Evolutionary conservation across 768 basidiomycete genomes (phyloP).

Genomic region (Harrya chromipes): DNA sequence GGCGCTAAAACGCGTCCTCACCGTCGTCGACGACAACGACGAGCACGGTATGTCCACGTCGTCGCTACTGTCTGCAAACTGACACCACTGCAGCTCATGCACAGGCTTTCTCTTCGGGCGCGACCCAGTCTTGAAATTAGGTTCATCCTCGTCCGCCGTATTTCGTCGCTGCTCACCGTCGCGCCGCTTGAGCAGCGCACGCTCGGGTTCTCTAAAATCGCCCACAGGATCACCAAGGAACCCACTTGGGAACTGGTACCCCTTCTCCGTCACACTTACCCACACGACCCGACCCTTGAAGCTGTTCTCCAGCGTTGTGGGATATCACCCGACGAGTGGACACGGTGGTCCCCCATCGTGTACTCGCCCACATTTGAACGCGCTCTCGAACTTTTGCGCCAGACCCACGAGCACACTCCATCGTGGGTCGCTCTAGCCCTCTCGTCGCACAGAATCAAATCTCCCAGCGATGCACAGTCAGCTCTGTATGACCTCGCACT

Average conservation of each 20-base stretch:
- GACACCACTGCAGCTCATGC: constrained; percentile 20
- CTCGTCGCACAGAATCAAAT: constrained; percentile 44
- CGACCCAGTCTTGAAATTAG: background rate
- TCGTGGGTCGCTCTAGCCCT: constrained; percentile 57
- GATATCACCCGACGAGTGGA: constrained; percentile 36
- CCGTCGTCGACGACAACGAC: background rate
- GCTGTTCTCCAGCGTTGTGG: constrained; percentile 32
- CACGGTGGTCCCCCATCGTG: constrained; percentile 38
- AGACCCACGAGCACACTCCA: constrained; percentile 31
- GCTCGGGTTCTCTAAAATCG: constrained; percentile 29
- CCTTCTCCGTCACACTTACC: constrained; percentile 25
- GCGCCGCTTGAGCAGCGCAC: constrained; percentile 20
- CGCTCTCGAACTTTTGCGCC: constrained; percentile 26
- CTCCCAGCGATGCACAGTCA: constrained; percentile 42
- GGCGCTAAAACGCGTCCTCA: constrained; percentile 24
- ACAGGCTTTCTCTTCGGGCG: constrained; percentile 11
- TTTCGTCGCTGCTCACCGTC: constrained; percentile 23
- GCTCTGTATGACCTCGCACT: constrained; percentile 43
- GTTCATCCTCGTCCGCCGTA: constrained; percentile 1
- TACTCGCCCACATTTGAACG: constrained; percentile 32
- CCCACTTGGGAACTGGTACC: constrained; percentile 43
- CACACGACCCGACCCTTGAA: background rate
- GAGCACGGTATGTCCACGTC: background rate
- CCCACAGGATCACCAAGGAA: constrained; percentile 36
- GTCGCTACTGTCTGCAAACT: background rate